Evolutionary conservation across 768 basidiomycete genomes (phyloP), one percentile per base, ranked within the genome.

Genomic region (Tulasnella sp.): DNA sequence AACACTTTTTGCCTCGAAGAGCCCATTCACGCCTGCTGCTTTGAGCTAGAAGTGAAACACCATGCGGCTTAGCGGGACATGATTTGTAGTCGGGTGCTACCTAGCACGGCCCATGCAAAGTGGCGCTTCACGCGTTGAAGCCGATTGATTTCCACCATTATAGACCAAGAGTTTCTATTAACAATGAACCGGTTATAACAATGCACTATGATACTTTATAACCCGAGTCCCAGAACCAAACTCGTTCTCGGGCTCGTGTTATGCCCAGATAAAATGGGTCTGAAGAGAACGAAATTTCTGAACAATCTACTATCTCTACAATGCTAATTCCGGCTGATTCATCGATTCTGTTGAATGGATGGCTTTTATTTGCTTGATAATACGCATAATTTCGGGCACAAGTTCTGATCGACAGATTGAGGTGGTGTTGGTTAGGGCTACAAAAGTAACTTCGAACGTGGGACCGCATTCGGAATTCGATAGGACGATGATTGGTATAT

Each of bases 141-240:
- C 74, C 37, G 32, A 15, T 55, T 40, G 16, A 72, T 42, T 4
- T 71, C n/a, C 67, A 37, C 79, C 46, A 57, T 26, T 16, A 23
- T 35, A 71, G 72, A 73, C 48, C 29, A 15, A 44, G 15, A 9
- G 20, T 23, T 15, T 16, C 13, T 46, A 32, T 51, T 18, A n/a
- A 20, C 15, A 35, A 26, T 29, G 9, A 79, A 69, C 11, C 18
- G 26, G 4, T 15, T 42, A 71, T 46, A 69, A 16, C 40, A 46
- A 35, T 48, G 26, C 20, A n/a, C 18, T 7, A n/a, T 48, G 39
- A 16, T 16, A 74, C n/a, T 46, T 26, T 61, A 10, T 10, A 40
- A 29, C 37, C 26, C 1, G 72, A 74, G 26, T 80, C 79, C 79
- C 79, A 80, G 18, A 80, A 11, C 79, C 79, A 80, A 26, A 69